Evolutionary conservation across 176 grass and related monocot genomes (phyloP), one percentile per base, ranked within the genome.

Genomic region (Oryza nivara): DNA sequence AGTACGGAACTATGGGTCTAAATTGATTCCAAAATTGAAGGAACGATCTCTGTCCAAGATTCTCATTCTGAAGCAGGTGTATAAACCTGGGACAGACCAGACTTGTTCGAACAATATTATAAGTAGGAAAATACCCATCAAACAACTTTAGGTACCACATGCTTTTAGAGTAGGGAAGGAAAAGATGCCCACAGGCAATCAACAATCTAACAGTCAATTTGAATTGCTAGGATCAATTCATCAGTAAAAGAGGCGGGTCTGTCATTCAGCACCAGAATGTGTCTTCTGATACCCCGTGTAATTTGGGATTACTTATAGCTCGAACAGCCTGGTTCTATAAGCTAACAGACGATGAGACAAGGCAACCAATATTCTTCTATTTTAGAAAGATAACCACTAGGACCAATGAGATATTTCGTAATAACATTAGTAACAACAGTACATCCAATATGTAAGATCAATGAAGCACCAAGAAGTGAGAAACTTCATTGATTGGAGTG

Each of bases 91-190:
- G 43, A 1, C 1, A 56, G 69, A 73, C 8, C 54, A 72, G 61
- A 65, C 16, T 61, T 65, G 45, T 64, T 46, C 63, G 19, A 83
- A 46, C 25, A 73, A n/a, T 40, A 83, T 73, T 80, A 48, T 71
- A 15, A 34, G 51, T 11, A 82, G 28, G 79, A 8, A 52, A 81
- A 81, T 14, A 60, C 51, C 51, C 51, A 77, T 7, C 23, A 32
- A 63, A 67, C 16, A 65, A 19, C 51, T 54, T 7, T 54, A 54
- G 5, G 51, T 54, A 54, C 16, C 51, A 54, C 51, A 17, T 54
- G 14, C 51, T 19, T 54, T 54, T 17, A 54, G 51, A 54, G 51
- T 54, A 19, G 51, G 51, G 15, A 54, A 54, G 5, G 4, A 19
- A 54, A 54, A 17, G 51, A 54, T 54, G 16, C 15, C 14, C 15